Evolutionary conservation across 148 eudicot genomes (phyloP).

Genomic region (Vaccinium vitisidaea): DNA sequence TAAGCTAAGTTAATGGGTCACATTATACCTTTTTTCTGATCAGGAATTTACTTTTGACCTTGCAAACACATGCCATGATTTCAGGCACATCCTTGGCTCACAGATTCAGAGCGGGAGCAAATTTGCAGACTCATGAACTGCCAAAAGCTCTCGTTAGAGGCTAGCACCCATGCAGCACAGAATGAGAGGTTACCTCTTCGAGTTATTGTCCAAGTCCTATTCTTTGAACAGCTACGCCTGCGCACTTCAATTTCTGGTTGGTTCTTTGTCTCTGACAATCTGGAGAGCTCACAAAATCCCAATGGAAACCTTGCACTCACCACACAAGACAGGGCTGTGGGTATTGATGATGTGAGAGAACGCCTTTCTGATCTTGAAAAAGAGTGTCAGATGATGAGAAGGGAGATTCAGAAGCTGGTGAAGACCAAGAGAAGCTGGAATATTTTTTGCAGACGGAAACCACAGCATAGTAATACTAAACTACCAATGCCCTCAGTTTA

Average conservation of each 20-base stretch:
- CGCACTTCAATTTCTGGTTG: slow-evolving; percentile 72
- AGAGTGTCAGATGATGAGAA: slow-evolving; percentile 56
- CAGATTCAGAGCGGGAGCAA: slow-evolving; percentile 68
- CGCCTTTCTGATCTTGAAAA: slow-evolving; percentile 68
- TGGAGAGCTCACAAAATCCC: slow-evolving; percentile 44
- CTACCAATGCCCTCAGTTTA: slow-evolving; percentile 21
- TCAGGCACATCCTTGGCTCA: slow-evolving; percentile 78
- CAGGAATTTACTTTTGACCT: not conserved
- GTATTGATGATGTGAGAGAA: slow-evolving; percentile 43
- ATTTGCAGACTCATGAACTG: slow-evolving; percentile 72
- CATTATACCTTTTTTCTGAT: not conserved
- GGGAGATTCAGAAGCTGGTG: slow-evolving; percentile 52
- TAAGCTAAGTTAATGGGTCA: not conserved
- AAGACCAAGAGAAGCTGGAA: slow-evolving; percentile 60
- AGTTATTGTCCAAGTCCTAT: slow-evolving; percentile 69
- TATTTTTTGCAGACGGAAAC: slow-evolving; percentile 47
- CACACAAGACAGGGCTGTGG: slow-evolving; percentile 29
- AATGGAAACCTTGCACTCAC: slow-evolving; percentile 24
- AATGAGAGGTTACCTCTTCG: slow-evolving; percentile 79
- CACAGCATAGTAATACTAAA: slow-evolving; percentile 15
- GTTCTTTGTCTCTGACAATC: slow-evolving; percentile 65
- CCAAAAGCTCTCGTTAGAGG: slow-evolving; percentile 74
- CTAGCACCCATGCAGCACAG: slow-evolving; percentile 77
- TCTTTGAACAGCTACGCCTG: slow-evolving; percentile 68
- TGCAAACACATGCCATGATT: slow-evolving; percentile 9